Percentiles rank a stretch among this genome's conserved stretches.
These are phyloP conservation scores for Lyophyllum shimeji DNA, from an alignment of 768 basidiomycete species.

Conservation along the genomic window DNA sequence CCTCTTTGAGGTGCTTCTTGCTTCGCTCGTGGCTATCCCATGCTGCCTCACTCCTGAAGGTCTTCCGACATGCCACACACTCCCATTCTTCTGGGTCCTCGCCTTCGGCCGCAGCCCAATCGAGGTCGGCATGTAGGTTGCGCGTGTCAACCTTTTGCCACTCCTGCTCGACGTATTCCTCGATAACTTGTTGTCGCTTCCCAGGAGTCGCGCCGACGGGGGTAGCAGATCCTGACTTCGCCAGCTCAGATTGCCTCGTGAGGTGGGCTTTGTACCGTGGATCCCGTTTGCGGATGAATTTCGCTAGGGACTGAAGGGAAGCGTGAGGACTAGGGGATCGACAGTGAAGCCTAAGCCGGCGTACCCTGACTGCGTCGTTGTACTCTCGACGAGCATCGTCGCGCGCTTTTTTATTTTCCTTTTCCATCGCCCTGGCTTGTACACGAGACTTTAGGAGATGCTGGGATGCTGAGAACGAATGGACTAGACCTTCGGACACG, in stretches of 20 bases:
- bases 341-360: slow-evolving; percentile 22
- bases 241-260: slow-evolving; percentile 42
- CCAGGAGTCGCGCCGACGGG: slow-evolving; percentile 23
- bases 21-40: slow-evolving; percentile 97
- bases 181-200: slow-evolving; percentile 30
- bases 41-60: slow-evolving; percentile 87
- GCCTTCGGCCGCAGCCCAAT: slow-evolving; percentile 74
- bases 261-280: slow-evolving; percentile 78
- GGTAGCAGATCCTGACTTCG: slow-evolving; percentile 29
- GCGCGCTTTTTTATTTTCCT: slow-evolving; percentile 90
- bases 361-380: slow-evolving; percentile 85
- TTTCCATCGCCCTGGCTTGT: slow-evolving; percentile 77
- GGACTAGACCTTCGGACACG: slow-evolving; percentile 65
- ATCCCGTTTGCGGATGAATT: slow-evolving; percentile 84
- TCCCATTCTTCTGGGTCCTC: slow-evolving; percentile 83
- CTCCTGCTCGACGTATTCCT: slow-evolving; percentile 75
- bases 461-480: neutral
- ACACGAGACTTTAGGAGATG: neutral
- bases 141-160: slow-evolving; percentile 73
- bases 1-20: slow-evolving; percentile 88
- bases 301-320: slow-evolving; percentile 58
- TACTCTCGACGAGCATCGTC: slow-evolving; percentile 89
- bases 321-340: neutral
- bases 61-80: slow-evolving; percentile 92
- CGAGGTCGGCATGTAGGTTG: slow-evolving; percentile 57